Base-by-base conservation (phyloP, 768 basidiomycete genomes). In the Tricholoma flavovirens region DNA sequence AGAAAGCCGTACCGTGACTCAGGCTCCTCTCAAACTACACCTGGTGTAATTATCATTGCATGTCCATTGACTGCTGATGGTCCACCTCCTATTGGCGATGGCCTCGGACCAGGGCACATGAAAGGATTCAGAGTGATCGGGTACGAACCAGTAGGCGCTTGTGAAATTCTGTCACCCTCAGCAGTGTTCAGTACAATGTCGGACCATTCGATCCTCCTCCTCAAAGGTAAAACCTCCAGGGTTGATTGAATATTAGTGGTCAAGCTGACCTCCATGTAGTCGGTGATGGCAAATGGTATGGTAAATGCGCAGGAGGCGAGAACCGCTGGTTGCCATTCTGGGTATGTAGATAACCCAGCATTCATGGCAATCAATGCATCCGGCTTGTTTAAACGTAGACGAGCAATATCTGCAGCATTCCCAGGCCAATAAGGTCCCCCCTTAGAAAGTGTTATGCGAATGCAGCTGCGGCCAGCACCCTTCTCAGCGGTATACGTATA, bases 331-430 rank as follows among this genome's bases (percentile, higher is more conserved):
- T 60, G 52, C 78, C 78, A 80, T 12, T 67, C 61, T 3, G 53
- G 56, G 58, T 75, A 75, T 30, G 68, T 60, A 30, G 67, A 65
- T 21, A 77, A 60, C 24, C 74, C 76, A 2, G 76, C 75, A 57
- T 77, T 75, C 45, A 68, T 64, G 2, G 67, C 76, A 33, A 80
- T 60, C 53, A 80, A 65, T 15, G 73, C 78, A 59, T 80, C 74
- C 0, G 79, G 74, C 53, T 49, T 62, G 49, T 33, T 54, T 22
- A 29, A 17, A 42, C 49, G 51, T n/a, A 46, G 49, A 26, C 40
- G 49, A 49, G 10, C 19, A 21, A 59, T 38, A 33, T 63, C 36
- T 50, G 42, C 43, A n/a, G 19, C 6, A 32, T 32, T 11, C 30
- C 30, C 30, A 32, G 10, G 30, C 58, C 58, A 64, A 26, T 60